A percentile compares a stretch with the other conserved stretches of the same genome.
Evolutionary conservation across 2,329 filamentous ascomycete genomes (phyloP).

Genomic region (Neobulgaria alba): DNA sequence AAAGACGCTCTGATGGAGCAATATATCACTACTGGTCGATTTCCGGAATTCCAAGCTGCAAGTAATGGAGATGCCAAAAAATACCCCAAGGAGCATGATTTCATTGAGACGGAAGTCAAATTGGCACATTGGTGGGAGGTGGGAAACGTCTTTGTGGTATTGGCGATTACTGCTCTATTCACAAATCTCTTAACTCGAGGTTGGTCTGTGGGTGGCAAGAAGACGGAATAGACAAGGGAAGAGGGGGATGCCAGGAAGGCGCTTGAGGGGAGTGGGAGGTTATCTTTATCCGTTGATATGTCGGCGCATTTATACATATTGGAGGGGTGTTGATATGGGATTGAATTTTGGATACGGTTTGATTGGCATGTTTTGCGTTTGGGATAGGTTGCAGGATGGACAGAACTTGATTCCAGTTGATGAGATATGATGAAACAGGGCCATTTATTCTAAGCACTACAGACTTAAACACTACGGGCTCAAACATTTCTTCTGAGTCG

Average conservation of each 20-base stretch:
- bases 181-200: slow-evolving; percentile 19
- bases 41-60: slow-evolving; percentile 43
- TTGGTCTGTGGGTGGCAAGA: slow-evolving; percentile 17
- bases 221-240: slow-evolving; percentile 3
- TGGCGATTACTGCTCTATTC: slow-evolving; percentile 22
- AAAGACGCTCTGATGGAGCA: slow-evolving; percentile 86
- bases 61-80: slow-evolving; percentile 11
- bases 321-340: not conserved
- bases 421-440: not conserved
- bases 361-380: not conserved
- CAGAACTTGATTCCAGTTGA: not conserved
- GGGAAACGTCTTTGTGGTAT: slow-evolving; percentile 25
- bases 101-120: slow-evolving; percentile 29
- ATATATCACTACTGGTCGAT: slow-evolving; percentile 68
- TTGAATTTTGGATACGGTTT: not conserved
- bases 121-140: slow-evolving; percentile 26
- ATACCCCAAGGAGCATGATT: slow-evolving; percentile 10
- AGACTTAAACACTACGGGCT: too few relatives aligned
- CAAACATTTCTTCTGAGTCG: too few relatives aligned
- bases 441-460: too few relatives aligned
- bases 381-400: too few relatives aligned
- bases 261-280: not conserved
- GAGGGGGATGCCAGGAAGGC: not conserved
- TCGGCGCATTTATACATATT: not conserved
- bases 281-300: not conserved